Percentiles rank a stretch among this genome's conserved stretches.
Conservation (phyloP, 2,329 filamentous ascomycete genomes). For the Scytalidium lignicola region DNA sequence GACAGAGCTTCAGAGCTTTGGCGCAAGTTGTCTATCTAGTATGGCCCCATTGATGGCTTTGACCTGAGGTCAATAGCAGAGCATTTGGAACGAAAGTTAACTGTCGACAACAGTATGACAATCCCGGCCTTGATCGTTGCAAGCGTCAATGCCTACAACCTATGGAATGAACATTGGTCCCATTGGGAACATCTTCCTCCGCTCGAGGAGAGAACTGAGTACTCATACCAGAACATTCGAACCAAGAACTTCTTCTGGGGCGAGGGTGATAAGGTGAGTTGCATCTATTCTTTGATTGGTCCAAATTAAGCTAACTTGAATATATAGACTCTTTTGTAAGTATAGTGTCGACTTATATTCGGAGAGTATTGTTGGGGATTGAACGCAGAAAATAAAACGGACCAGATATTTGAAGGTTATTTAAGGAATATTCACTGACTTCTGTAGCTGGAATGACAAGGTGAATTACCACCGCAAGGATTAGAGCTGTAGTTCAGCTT, state of each 20-base stretch:
- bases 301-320: slow-evolving; percentile 10
- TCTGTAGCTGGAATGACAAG: slow-evolving; percentile 76
- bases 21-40: slow-evolving; percentile 96
- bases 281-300: slow-evolving; percentile 5
- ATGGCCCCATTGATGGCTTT: slow-evolving; percentile 37
- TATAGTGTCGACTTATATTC: slow-evolving; percentile 16
- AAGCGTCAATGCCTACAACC: slow-evolving; percentile 76
- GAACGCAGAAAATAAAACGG: slow-evolving; percentile 7
- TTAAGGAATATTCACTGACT: neutral
- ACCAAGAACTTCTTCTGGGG: slow-evolving; percentile 95
- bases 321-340: slow-evolving; percentile 61
- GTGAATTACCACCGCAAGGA: slow-evolving; percentile 88
- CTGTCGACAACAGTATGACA: slow-evolving; percentile 53
- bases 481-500: slow-evolving; percentile 5
- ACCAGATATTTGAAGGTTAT: no score
- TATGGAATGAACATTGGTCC: slow-evolving; percentile 97
- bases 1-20: slow-evolving; percentile 66
- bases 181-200: slow-evolving; percentile 84
- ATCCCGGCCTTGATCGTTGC: slow-evolving; percentile 69
- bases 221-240: slow-evolving; percentile 97
- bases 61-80: neutral
- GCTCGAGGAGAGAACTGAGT: slow-evolving; percentile 86
- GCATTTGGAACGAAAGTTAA: neutral
- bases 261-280: slow-evolving; percentile 83
- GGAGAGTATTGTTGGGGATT: neutral